Conservation (phyloP, 768 basidiomycete species). For the Leccinum aurantiacum region DNA sequence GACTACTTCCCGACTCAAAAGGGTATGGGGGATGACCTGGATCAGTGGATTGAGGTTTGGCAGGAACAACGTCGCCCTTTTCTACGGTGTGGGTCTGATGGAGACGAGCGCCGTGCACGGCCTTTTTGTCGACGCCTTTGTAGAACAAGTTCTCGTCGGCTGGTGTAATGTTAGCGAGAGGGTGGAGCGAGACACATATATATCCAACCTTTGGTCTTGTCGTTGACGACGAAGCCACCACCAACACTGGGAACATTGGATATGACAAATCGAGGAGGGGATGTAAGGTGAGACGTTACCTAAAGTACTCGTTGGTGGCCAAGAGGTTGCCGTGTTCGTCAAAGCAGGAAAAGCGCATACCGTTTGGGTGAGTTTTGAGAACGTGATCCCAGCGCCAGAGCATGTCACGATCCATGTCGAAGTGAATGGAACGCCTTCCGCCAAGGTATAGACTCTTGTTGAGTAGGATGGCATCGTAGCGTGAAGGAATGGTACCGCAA, state of each 20-base stretch:
- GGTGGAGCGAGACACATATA: background rate
- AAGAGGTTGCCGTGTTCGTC: slow-evolving; percentile 78
- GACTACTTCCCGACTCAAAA: slow-evolving; percentile 73
- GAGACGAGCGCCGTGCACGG: slow-evolving; percentile 77
- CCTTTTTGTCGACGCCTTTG: slow-evolving; percentile 82
- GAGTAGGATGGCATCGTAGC: slow-evolving; percentile 66
- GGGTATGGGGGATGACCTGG: slow-evolving; percentile 76
- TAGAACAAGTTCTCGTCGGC: slow-evolving; percentile 95
- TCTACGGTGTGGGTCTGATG: slow-evolving; percentile 58
- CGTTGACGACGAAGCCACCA: slow-evolving; percentile 94
- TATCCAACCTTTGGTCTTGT: slow-evolving; percentile 77
- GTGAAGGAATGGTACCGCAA: slow-evolving; percentile 75
- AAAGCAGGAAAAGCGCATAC: slow-evolving; percentile 91
- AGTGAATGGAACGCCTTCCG: slow-evolving; percentile 74
- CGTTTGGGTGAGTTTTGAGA: slow-evolving; percentile 88
- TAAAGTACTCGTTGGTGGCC: slow-evolving; percentile 95
- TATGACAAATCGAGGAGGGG: background rate
- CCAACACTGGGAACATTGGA: slow-evolving; percentile 56
- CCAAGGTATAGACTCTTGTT: slow-evolving; percentile 69
- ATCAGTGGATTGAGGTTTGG: slow-evolving; percentile 21
- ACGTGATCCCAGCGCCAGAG: slow-evolving; percentile 89
- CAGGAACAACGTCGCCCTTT: slow-evolving; percentile 15
- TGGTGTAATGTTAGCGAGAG: slow-evolving; percentile 26
- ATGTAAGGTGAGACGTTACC: slow-evolving; percentile 31
- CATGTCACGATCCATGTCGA: slow-evolving; percentile 91